Evolutionary conservation across 2,329 filamentous ascomycete species (phyloP), one percentile per base, ranked within the genome.

Genomic region (Onygena corvina): DNA sequence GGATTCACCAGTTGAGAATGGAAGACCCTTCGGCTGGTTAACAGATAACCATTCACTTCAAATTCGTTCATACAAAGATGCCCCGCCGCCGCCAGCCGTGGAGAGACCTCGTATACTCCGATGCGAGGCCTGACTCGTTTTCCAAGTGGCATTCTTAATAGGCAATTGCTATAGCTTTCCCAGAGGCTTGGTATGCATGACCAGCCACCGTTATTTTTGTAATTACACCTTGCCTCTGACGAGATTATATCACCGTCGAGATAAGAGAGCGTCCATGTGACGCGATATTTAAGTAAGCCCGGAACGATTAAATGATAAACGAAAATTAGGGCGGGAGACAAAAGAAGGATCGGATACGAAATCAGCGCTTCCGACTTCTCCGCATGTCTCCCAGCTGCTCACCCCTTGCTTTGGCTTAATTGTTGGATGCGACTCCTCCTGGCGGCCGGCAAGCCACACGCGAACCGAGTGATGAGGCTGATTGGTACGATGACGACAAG

Each of bases 311-410:
- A n/a, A n/a, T n/a, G n/a, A n/a, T n/a, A 23, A 7, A 27, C 11
- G 4, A 27, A 38, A 38, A 16, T n/a, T n/a, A n/a, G n/a, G n/a
- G n/a, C n/a, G n/a, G n/a, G n/a, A 27, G 38, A 42, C 7, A 42
- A 42, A n/a, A 42, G 38, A 11, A 42, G 38, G 38, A 20, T 42
- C 23, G 38, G 38, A 42, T 42, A 42, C 38, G 38, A 42, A 23
- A 14, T 25, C 21, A 14, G 33, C n/a, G 25, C 7, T 42, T 42
- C 25, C 21, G 38, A 14, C 11, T 29, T 27, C 23, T 25, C 38
- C 38, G 21, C 38, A 42, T 5, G 25, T 42, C 27, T 12, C 12
- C 38, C 21, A 25, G 16, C 21, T 40, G 25, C 25, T 42, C 38
- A 23, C 23, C 21, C 16, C 11, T 11, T 42, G 16, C 34, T 42